Percentiles rank a stretch among this genome's conserved stretches.
phyloP scores from a whole-genome alignment of 148 eudicot species.

The Pouteria glomerata region DNA sequence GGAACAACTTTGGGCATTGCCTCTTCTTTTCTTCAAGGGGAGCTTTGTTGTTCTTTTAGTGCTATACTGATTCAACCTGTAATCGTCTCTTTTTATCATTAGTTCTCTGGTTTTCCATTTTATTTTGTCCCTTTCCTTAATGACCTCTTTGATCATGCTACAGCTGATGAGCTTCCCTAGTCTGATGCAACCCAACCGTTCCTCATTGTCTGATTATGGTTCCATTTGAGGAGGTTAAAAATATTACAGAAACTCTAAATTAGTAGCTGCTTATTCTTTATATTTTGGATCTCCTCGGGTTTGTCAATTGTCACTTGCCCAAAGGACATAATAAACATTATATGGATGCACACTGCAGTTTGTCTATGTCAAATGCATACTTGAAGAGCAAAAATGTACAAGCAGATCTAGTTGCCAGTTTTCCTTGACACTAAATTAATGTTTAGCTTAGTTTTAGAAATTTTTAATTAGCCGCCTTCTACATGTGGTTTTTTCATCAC shows the following conservation, averaged over 20 bases:
- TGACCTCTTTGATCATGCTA: neutral
- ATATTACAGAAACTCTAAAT: neutral
- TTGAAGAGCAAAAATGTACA: too few species aligned
- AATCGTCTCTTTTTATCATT: too few species aligned
- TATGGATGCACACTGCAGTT: neutral
- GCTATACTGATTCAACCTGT: neutral
- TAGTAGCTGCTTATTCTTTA: too few species aligned
- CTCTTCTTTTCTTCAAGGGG: too few species aligned
- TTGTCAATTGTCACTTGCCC: neutral
- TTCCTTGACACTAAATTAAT: neutral
- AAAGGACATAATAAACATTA: neutral
- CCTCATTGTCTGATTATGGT: neutral
- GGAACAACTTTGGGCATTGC: too few species aligned
- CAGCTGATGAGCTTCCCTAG: neutral
- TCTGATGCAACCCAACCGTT: neutral
- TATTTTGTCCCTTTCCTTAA: neutral
- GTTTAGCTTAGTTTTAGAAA: too few species aligned
- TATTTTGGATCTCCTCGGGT: neutral
- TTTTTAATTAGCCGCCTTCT: neutral
- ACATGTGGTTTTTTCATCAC: neutral
- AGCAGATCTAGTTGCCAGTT: too few species aligned
- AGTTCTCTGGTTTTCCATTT: too few species aligned
- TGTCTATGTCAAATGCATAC: too few species aligned
- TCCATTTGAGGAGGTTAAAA: neutral
- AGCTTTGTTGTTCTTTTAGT: neutral